Conservation (phyloP, 306 rosid genomes). For the Hippophae tibetana region DNA sequence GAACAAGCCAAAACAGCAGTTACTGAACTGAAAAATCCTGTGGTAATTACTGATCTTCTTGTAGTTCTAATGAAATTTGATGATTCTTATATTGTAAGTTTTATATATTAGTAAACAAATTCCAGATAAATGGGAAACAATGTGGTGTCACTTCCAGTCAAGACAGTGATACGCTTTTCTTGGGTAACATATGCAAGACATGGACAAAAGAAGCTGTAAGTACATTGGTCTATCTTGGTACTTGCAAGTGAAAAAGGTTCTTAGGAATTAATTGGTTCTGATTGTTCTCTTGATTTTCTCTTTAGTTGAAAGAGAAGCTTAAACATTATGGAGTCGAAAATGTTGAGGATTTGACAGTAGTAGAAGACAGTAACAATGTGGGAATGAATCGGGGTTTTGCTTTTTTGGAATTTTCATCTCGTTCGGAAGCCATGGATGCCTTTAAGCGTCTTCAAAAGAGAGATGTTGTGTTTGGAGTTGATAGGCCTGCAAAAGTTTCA, state of each 20-base stretch:
- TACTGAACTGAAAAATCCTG: constrained; percentile 62
- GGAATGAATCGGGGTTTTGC: background rate
- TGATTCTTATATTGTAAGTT: constrained; percentile 16
- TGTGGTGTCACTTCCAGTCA: constrained; percentile 97
- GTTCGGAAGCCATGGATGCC: background rate
- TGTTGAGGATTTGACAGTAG: background rate
- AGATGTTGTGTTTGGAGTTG: background rate
- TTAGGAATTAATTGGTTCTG: no score
- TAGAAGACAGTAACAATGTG: background rate
- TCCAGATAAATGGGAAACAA: constrained; percentile 94
- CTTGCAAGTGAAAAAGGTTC: no score
- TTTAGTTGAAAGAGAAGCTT: background rate
- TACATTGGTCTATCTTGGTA: no score
- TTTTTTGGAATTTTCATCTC: background rate
- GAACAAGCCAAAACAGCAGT: constrained; percentile 92
- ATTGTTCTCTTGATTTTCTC: no score
- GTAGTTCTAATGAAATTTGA: constrained; percentile 21
- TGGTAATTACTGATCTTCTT: constrained; percentile 53
- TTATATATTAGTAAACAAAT: constrained; percentile 31
- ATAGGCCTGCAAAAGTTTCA: background rate
- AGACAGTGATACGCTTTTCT: constrained; percentile 90
- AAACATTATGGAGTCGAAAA: background rate
- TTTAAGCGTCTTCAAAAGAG: background rate
- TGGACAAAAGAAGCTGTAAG: constrained; percentile 77
- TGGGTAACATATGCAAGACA: constrained; percentile 95